Evolutionary conservation across 2,329 filamentous ascomycete genomes (phyloP).

Genomic region (Paracamarosporium sp.): DNA sequence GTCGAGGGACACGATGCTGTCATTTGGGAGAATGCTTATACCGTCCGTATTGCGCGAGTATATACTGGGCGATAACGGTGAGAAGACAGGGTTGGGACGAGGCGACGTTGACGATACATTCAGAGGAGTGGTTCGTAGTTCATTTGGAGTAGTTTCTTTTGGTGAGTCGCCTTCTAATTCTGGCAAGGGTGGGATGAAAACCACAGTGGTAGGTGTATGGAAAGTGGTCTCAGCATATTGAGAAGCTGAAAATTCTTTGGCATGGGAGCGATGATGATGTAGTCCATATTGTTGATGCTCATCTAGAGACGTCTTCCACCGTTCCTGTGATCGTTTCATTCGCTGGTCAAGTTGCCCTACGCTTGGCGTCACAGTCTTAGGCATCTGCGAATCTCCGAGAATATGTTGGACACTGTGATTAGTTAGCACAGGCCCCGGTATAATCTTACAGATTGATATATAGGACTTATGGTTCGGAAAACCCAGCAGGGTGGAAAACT

Average conservation of each 20-base stretch:
- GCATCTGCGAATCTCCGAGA: neutral
- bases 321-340: conserved; percentile 45
- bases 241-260: conserved; percentile 24
- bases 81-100: conserved; percentile 22
- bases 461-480: too few relatives aligned
- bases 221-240: neutral
- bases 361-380: conserved; percentile 36
- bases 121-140: neutral
- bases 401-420: neutral
- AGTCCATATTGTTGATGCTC: conserved; percentile 34
- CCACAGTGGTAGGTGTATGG: conserved; percentile 6
- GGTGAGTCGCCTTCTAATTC: conserved; percentile 9
- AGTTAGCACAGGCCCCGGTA: conserved; percentile 4
- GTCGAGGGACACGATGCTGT: conserved; percentile 40
- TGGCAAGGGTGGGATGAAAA: neutral
- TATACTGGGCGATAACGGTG: conserved; percentile 54
- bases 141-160: neutral
- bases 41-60: conserved; percentile 54
- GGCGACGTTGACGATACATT: neutral
- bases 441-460: neutral
- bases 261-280: conserved; percentile 35
- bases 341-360: conserved; percentile 48
- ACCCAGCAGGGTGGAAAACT: neutral
- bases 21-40: conserved; percentile 41
- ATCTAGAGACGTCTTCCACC: conserved; percentile 52